Evolutionary conservation across 257 asterid genomes (phyloP).

Genomic region (Ilex asprella): DNA sequence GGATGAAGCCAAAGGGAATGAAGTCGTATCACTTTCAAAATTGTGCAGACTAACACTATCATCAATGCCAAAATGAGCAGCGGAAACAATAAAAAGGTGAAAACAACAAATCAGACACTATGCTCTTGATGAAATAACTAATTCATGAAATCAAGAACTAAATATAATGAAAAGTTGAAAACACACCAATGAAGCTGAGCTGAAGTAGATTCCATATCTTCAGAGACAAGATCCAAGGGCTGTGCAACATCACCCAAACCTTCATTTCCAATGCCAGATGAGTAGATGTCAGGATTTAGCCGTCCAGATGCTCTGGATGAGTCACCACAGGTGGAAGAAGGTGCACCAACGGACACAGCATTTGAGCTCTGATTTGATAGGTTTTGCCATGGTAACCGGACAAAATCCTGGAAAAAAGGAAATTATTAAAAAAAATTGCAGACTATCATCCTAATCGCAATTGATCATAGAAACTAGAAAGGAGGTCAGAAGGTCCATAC

Average conservation of each 20-base stretch:
- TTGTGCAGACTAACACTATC: slow-evolving; percentile 42
- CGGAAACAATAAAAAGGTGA: slow-evolving; percentile 36
- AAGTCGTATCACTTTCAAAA: slow-evolving; percentile 46
- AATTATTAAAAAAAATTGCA: neutral
- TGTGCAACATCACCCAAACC: slow-evolving; percentile 52
- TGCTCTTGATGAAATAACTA: slow-evolving; percentile 3
- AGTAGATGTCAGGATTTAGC: slow-evolving; percentile 40
- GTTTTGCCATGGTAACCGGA: slow-evolving; percentile 89
- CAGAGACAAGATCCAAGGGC: slow-evolving; percentile 50
- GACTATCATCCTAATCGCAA: too few species aligned
- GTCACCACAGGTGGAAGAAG: slow-evolving; percentile 41
- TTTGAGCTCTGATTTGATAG: slow-evolving; percentile 73
- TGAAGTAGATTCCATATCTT: slow-evolving; percentile 45
- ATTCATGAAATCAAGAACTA: neutral
- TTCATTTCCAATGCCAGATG: slow-evolving; percentile 51
- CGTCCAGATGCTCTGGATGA: slow-evolving; percentile 55
- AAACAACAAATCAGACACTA: neutral
- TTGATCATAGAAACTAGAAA: neutral
- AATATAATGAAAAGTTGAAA: too few species aligned
- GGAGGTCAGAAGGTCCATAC: slow-evolving; percentile 20
- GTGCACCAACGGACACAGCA: slow-evolving; percentile 58
- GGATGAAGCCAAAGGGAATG: slow-evolving; percentile 44
- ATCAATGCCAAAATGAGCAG: slow-evolving; percentile 42
- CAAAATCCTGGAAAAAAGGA: slow-evolving; percentile 64
- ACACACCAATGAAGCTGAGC: slow-evolving; percentile 61